Evolutionary conservation across 805 yeast species (phyloP), one percentile per base, ranked within the genome.

Genomic region (Limtongozyma cylindracea): DNA sequence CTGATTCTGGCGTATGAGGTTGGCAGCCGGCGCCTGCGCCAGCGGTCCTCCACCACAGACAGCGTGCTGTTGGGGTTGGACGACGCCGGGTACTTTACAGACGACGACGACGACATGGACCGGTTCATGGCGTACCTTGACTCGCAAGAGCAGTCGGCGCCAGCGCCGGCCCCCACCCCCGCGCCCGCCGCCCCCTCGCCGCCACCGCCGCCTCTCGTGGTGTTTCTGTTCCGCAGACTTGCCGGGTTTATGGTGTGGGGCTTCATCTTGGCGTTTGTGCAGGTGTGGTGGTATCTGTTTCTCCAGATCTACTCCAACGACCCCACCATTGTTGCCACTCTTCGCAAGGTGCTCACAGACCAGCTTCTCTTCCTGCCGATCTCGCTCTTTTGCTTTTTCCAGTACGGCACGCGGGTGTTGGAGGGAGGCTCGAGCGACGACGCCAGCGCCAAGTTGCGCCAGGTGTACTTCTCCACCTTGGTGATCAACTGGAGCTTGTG

Each of bases 221-320:
- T 35, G 16, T 84, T 72, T 42, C 61, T 62, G 25, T 72, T 72
- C 35, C 52, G 59, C 23, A 56, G 94, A 29, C 59, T 78, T 38
- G 55, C 67, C 0, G 73, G 88, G 6, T 82, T 80, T 37, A 65
- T 76, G 50, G 45, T 61, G 19, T 82, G 95, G 94, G 95, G 96
- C 2, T 62, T 74, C 25, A 36, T 70, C 6, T 60, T 78, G 47
- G 71, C 94, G 1, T 71, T 76, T 35, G 61, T 66, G 21, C 95
- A 80, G 43, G 72, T 73, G 23, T 69, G 68, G 21, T 84, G 98
- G 98, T 82, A 84, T 37, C 58, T 62, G 33, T 61, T 82, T 26
- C 53, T 84, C 27, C 82, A 84, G 36, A 63, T 76, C 29, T 84
- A 73, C 41, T 64, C 71, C 4, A 70, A 67, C 25, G 80, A 74